Evolutionary conservation across 306 rosid species (phyloP).

Genomic region (Geum urbanum): DNA sequence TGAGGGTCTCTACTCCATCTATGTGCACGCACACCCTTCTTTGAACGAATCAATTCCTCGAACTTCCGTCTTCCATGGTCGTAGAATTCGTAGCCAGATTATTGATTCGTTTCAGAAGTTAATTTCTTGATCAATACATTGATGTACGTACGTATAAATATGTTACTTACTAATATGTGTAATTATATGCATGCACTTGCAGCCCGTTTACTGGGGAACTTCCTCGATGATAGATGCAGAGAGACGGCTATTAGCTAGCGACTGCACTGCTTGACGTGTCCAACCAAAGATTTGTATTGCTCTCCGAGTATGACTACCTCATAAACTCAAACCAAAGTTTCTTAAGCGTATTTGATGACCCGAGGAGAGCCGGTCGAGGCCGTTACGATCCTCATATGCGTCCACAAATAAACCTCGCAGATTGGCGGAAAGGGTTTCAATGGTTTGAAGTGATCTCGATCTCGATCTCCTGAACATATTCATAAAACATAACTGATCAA

Average conservation of each 20-base stretch:
- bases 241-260: slow-evolving; percentile 43
- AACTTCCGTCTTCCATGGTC: slow-evolving; percentile 51
- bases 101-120: no score
- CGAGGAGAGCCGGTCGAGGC: slow-evolving; percentile 38
- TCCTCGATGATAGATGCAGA: slow-evolving; percentile 59
- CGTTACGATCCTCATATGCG: slow-evolving; percentile 46
- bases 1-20: slow-evolving; percentile 43
- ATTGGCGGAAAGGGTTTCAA: slow-evolving; percentile 68
- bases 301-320: slow-evolving; percentile 49
- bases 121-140: no score
- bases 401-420: slow-evolving; percentile 39
- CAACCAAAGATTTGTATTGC: slow-evolving; percentile 52
- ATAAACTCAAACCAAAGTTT: slow-evolving; percentile 42
- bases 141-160: no score
- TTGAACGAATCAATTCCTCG: slow-evolving; percentile 34
- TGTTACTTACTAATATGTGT: not conserved
- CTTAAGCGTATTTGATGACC: slow-evolving; percentile 38
- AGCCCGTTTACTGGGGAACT: slow-evolving; percentile 43
- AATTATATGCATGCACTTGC: not conserved
- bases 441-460: slow-evolving; percentile 76
- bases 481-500: no score
- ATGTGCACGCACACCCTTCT: slow-evolving; percentile 53
- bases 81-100: slow-evolving; percentile 61
- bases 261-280: slow-evolving; percentile 52
- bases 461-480: no score